phyloP scores from a whole-genome alignment of 345 rosid genomes.

The Brassica incana region DNA sequence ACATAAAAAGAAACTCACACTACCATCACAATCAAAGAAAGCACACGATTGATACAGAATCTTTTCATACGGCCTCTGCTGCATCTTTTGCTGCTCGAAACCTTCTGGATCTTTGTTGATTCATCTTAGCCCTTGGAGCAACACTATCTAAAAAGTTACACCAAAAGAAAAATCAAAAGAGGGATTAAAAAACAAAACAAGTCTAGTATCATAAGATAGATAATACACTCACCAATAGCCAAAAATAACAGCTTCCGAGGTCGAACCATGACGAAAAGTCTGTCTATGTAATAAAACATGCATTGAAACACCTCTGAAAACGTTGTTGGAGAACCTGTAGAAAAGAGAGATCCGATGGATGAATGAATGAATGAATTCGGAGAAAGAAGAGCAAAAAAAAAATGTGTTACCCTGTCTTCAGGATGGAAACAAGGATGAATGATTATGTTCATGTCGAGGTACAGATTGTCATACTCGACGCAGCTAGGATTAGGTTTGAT shows the following conservation, averaged over 20 bases:
- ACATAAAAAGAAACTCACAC: not conserved
- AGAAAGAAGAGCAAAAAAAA: not conserved
- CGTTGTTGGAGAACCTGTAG: slow-evolving; percentile 69
- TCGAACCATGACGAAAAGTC: slow-evolving; percentile 89
- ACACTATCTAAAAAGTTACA: slow-evolving; percentile 66
- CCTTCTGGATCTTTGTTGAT: slow-evolving; percentile 91
- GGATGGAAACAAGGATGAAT: slow-evolving; percentile 99
- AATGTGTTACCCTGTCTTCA: slow-evolving; percentile 63
- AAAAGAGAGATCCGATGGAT: not conserved
- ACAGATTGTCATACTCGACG: slow-evolving; percentile 83
- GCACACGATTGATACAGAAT: not conserved
- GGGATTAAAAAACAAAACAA: not conserved
- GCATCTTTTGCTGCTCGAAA: slow-evolving; percentile 96
- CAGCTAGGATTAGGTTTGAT: slow-evolving; percentile 79
- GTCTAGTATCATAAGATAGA: not conserved
- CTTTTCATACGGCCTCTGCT: slow-evolving; percentile 62
- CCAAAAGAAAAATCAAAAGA: not conserved
- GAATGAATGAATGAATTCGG: not conserved
- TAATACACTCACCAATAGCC: slow-evolving; percentile 75
- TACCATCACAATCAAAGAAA: not conserved
- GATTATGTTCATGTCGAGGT: slow-evolving; percentile 99
- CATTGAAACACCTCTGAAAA: slow-evolving; percentile 79
- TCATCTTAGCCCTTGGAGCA: slow-evolving; percentile 98
- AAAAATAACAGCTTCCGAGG: slow-evolving; percentile 82
- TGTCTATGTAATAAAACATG: slow-evolving; percentile 87